A percentile compares a stretch with the other conserved stretches of the same genome.
These are phyloP conservation scores for Boletus subparvulus DNA, from an alignment of 768 basidiomycete genomes.

Conservation along the genomic window DNA sequence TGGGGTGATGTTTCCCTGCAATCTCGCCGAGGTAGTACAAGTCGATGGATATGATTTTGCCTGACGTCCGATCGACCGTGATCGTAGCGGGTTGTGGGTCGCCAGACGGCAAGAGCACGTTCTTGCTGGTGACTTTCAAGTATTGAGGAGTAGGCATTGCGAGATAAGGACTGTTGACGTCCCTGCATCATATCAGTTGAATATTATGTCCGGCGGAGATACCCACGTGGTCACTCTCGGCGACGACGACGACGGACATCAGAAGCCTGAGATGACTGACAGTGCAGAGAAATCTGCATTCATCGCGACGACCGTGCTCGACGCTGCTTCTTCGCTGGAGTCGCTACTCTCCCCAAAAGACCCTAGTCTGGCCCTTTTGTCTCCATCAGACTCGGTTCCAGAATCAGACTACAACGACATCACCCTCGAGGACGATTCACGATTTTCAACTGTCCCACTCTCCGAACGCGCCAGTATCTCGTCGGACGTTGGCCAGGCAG, in stretches of 20 bases:
- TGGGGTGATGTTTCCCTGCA: slow-evolving; percentile 19
- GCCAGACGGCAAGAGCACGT: slow-evolving; percentile 54
- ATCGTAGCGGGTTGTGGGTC: slow-evolving; percentile 64
- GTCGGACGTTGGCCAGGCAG: slow-evolving; percentile 26
- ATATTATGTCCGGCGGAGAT: not conserved
- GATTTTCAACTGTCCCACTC: slow-evolving; percentile 53
- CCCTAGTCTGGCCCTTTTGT: slow-evolving; percentile 29
- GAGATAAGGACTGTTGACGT: not conserved
- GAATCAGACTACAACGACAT: slow-evolving; percentile 68
- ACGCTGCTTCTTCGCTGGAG: slow-evolving; percentile 36
- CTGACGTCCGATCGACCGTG: slow-evolving; percentile 52
- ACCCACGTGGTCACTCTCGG: slow-evolving; percentile 9
- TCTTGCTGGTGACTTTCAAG: slow-evolving; percentile 51
- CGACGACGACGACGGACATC: not conserved
- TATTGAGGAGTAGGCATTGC: slow-evolving; percentile 13
- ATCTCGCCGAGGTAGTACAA: slow-evolving; percentile 33
- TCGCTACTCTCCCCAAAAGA: slow-evolving; percentile 52
- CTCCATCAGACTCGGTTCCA: slow-evolving; percentile 44
- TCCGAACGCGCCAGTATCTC: slow-evolving; percentile 36
- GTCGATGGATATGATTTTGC: slow-evolving; percentile 58
- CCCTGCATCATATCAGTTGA: not conserved
- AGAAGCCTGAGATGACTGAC: slow-evolving; percentile 14
- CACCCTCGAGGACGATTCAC: slow-evolving; percentile 42
- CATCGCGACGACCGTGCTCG: slow-evolving; percentile 6
- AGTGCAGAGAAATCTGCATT: slow-evolving; percentile 13